Conservation (phyloP, 805 yeast species). For the Nakazawaea molendinolei region DNA sequence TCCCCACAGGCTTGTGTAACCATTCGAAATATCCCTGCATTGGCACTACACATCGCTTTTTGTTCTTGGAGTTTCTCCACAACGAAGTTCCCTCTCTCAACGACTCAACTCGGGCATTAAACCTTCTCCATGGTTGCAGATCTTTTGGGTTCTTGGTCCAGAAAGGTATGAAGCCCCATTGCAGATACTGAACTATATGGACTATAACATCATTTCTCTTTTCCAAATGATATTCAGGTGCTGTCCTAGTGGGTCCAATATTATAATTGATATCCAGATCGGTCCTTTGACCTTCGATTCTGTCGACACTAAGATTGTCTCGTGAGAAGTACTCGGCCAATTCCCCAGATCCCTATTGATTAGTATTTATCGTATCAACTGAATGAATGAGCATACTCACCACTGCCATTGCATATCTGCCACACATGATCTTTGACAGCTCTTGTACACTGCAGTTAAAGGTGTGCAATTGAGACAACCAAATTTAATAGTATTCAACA, state of each 20-base stretch:
- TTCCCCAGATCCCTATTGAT: slow-evolving; percentile 30
- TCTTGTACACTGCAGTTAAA: no score
- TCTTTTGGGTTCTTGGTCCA: slow-evolving; percentile 44
- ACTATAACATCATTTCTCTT: slow-evolving; percentile 16
- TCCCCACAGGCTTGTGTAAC: slow-evolving; percentile 30
- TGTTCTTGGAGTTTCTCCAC: slow-evolving; percentile 49
- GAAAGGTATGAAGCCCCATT: slow-evolving; percentile 73
- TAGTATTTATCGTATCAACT: no score
- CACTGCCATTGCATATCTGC: slow-evolving; percentile 26
- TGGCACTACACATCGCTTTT: slow-evolving; percentile 67
- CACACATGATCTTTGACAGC: slow-evolving; percentile 23
- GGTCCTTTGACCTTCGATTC: slow-evolving; percentile 15
- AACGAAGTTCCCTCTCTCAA: slow-evolving; percentile 38
- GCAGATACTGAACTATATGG: slow-evolving; percentile 45
- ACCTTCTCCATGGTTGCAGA: slow-evolving; percentile 38
- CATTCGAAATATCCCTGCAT: slow-evolving; percentile 86
- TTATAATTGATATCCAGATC: slow-evolving; percentile 39
- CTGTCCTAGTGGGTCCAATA: slow-evolving; percentile 52
- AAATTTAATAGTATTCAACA: no score
- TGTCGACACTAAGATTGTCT: slow-evolving; percentile 21
- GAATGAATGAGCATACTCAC: slow-evolving; percentile 14
- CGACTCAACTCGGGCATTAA: slow-evolving; percentile 73
- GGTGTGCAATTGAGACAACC: no score
- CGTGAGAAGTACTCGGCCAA: slow-evolving; percentile 31
- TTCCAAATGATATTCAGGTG: slow-evolving; percentile 31